Percentiles rank a stretch among this genome's conserved stretches.
Evolutionary conservation across 2,329 filamentous ascomycete genomes (phyloP).

Genomic region (Talaromyces sp.): DNA sequence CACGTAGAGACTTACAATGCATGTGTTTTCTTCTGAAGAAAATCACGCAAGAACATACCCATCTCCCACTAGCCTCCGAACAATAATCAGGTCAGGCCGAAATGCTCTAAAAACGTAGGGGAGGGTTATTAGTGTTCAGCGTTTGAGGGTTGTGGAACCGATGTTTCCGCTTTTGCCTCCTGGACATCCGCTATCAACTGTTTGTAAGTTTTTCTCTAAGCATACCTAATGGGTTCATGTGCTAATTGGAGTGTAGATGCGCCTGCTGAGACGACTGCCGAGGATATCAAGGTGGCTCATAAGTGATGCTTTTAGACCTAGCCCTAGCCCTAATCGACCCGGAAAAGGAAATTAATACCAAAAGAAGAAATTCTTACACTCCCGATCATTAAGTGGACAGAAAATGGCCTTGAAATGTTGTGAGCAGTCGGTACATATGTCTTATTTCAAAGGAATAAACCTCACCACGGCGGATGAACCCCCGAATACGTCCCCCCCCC

Average conservation of each 20-base stretch:
- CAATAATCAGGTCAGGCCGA: neutral
- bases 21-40: neutral
- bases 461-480: conserved; percentile 1
- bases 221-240: neutral
- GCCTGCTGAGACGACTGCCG: neutral
- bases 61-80: too few species aligned
- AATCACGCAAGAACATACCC: neutral
- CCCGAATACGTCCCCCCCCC: neutral
- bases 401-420: too few species aligned
- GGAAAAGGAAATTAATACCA: neutral
- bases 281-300: neutral
- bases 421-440: too few species aligned
- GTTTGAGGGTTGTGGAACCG: neutral
- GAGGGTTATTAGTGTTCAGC: neutral
- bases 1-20: neutral
- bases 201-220: neutral
- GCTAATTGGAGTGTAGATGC: neutral
- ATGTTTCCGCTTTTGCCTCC: neutral
- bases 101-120: neutral
- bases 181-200: neutral
- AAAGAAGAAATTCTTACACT: neutral
- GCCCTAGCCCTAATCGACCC: neutral
- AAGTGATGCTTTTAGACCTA: neutral
- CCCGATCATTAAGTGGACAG: neutral
- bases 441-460: neutral